Conservation (phyloP, 208 protist genomes). For the Acanthamoeba triangularis region DNA sequence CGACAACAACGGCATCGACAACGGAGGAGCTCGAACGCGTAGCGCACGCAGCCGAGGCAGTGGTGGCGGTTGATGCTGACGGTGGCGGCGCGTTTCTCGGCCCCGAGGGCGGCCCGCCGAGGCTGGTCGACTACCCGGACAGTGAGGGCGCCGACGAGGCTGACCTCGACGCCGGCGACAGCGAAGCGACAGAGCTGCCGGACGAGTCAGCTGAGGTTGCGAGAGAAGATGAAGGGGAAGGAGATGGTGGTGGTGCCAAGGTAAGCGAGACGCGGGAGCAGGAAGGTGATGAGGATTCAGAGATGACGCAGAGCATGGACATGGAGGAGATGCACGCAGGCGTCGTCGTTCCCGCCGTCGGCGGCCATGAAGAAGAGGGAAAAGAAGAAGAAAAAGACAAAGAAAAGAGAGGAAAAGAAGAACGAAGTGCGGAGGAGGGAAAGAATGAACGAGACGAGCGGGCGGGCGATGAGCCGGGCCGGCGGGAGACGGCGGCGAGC, state of each 20-base stretch:
- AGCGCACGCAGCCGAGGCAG: background rate
- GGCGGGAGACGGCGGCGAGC: no score
- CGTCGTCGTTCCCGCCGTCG: background rate
- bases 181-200: background rate
- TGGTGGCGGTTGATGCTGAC: background rate
- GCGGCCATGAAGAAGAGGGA: background rate
- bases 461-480: background rate
- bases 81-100: no score
- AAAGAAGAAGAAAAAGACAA: background rate
- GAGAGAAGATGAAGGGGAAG: background rate
- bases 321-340: background rate
- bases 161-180: background rate
- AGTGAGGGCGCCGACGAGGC: background rate
- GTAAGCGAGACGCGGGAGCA: background rate
- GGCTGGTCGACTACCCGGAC: conserved; percentile 21
- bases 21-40: background rate
- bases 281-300: background rate
- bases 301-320: background rate
- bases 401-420: no score
- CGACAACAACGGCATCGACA: no score
- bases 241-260: background rate
- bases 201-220: background rate
- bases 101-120: background rate
- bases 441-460: background rate
- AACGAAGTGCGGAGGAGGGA: background rate